Base-by-base conservation (phyloP, 164 flowering plant genomes). In the Nymphaea colorata region DNA sequence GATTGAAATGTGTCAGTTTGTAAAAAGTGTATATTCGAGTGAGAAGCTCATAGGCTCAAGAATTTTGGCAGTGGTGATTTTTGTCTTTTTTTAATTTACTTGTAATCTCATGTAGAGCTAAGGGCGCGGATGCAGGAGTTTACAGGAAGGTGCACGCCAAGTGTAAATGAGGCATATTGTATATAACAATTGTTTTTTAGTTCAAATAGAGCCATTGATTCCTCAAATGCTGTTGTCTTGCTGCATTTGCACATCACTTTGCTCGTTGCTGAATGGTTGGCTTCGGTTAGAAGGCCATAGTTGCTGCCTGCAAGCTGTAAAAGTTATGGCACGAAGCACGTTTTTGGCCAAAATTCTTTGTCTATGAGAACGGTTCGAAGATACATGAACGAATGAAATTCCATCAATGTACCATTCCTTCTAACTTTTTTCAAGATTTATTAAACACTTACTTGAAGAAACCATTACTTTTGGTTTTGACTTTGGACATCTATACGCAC, bases 1-100 rank as follows among this genome's bases (percentile, higher is more conserved):
- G 84, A 90, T 65, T 90, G 79, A 84, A 53, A 74, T 17, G 43
- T 10, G 12, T 44, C 61, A 67, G 65, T 66, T 67, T 75, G 77
- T 81, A 80, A 77, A 79, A 63, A 71, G 71, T 77, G 77, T 80
- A 75, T 51, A 77, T 75, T 67, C 36, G 64, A 67, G 64, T 67
- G 72, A 70, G 73, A 71, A 73, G 70, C 70, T 71, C 41, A 47
- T 68, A 42, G 74, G 70, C 80, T 70, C 73, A 61, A 69, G 76
- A 77, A 47, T 6, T 79, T 81, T 81, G 77, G 82, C 71, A 67
- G 43, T 45, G 43, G 14, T 36, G 61, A 64, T 62, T 42, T 44
- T 17, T 64, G 71, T 64, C 42, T 75, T 68, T 65, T 45, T 43
- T 62, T 12, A 69, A 71, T 42, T 69, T 71, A 67, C 57, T 43